A percentile compares a stretch with the other conserved stretches of the same genome.
Conservation (phyloP, 2,329 filamentous ascomycete species). For the Alternaria metachromatica region DNA sequence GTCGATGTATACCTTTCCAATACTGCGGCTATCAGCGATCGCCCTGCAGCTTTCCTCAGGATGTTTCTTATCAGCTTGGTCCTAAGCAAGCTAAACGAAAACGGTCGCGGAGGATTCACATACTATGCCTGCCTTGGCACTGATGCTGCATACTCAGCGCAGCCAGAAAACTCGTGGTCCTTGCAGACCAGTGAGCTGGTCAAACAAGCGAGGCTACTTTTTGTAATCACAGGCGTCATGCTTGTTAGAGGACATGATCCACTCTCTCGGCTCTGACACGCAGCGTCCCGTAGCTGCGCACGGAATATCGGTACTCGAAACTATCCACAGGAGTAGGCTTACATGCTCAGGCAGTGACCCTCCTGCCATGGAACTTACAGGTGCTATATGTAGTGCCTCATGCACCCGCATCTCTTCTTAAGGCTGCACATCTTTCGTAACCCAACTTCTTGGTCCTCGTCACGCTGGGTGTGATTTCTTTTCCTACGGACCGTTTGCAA, state of each 20-base stretch:
- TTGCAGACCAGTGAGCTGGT: constrained; percentile 18
- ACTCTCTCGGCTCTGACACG: constrained; percentile 26
- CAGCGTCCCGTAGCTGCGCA: constrained; percentile 22
- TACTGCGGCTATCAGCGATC: constrained; percentile 1
- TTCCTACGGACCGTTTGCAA: constrained; percentile 15
- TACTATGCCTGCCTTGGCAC: constrained; percentile 7
- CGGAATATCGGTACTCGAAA: constrained; percentile 33
- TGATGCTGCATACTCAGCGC: constrained; percentile 10
- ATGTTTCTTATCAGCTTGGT: background rate
- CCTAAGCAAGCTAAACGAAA: constrained; percentile 11
- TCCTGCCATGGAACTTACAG: constrained; percentile 22
- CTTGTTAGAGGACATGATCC: constrained; percentile 24
- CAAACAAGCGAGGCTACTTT: constrained; percentile 18
- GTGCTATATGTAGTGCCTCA: constrained; percentile 39
- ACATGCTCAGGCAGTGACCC: constrained; percentile 19
- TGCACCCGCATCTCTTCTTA: constrained; percentile 15
- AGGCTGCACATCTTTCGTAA: constrained; percentile 17
- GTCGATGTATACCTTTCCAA: background rate
- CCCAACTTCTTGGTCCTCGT: constrained; percentile 12
- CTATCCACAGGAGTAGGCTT: constrained; percentile 22
- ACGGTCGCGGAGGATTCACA: constrained; percentile 20
- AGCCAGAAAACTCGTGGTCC: constrained; percentile 6
- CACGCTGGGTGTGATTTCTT: constrained; percentile 4
- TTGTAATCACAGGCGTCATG: constrained; percentile 8
- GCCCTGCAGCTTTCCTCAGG: background rate